phyloP scores from a whole-genome alignment of 108 stramenopile species.

The Nitzschia inconspicua region DNA sequence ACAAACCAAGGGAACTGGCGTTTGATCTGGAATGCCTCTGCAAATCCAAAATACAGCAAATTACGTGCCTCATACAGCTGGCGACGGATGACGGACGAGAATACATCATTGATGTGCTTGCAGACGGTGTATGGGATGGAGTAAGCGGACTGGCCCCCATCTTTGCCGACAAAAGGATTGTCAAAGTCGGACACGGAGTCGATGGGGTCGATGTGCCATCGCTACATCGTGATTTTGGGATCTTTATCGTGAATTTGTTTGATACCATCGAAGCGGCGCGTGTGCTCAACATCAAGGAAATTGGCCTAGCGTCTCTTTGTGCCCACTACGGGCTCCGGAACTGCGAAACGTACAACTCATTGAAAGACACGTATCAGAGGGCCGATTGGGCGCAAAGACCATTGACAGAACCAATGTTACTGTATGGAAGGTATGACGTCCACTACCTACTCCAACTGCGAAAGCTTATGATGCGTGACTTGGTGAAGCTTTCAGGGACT shows the following conservation, averaged over 20 bases:
- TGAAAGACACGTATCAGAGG: constrained; percentile 83
- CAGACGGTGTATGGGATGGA: constrained; percentile 59
- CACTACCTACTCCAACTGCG: constrained; percentile 69
- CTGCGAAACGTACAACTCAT: constrained; percentile 44
- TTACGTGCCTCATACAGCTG: constrained; percentile 76
- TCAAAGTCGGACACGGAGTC: constrained; percentile 93
- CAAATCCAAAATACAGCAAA: constrained; percentile 37
- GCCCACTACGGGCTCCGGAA: constrained; percentile 61
- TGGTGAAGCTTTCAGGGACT: constrained; percentile 20
- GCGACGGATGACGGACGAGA: constrained; percentile 54
- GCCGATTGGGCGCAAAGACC: constrained; percentile 91
- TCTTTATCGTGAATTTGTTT: constrained; percentile 90
- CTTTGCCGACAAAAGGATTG: constrained; percentile 81
- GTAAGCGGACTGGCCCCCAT: constrained; percentile 51
- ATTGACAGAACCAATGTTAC: constrained; percentile 74
- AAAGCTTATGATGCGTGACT: constrained; percentile 75
- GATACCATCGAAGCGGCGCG: constrained; percentile 88
- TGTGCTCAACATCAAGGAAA: constrained; percentile 24
- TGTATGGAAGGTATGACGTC: constrained; percentile 83
- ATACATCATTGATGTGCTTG: constrained; percentile 82
- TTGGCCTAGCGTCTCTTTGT: constrained; percentile 62
- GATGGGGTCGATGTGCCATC: constrained; percentile 81
- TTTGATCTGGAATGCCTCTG: constrained; percentile 86
- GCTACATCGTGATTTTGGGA: constrained; percentile 92
- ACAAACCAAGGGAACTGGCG: constrained; percentile 46